Evolutionary conservation across 2,329 filamentous ascomycete species (phyloP), one percentile per base, ranked within the genome.

Genomic region (Apiospora kogelbergensis): DNA sequence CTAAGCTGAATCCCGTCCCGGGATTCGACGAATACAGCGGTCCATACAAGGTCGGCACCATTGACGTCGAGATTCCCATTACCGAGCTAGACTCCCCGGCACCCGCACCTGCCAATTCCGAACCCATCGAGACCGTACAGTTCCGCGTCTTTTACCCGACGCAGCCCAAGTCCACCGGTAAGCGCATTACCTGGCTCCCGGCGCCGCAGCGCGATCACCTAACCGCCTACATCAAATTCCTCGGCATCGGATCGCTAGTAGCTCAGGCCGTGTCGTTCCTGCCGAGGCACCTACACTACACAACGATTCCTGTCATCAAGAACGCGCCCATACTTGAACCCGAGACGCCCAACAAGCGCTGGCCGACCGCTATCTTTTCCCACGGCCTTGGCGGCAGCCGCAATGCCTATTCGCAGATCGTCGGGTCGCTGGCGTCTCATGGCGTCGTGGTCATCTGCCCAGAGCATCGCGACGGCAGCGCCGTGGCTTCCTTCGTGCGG

Each of bases 101-200:
- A 26, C 81, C 85, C 3, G 79, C 83, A 9, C 87, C 88, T 6
- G 82, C 84, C 9, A 84, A 86, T 65, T 85, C 88, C 6, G 80
- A 81, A 68, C 83, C 84, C 60, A 89, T 95, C 63, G 83, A 89
- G 24, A 97, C 94, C 0, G 84, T 97, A 33, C 90, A 92, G 68
- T 96, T 93, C 78, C 89, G 94, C 71, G 85, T 97, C 69, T 97
- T 93, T 81, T 97, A 97, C 77, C 94, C 94, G 0, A 90, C 91
- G 26, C 81, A 83, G 1, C 77, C 83, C 5, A 82, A 84, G 22
- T 83, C 86, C 3, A 79, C 80, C 66, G 84, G 88, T 74, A 88
- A 88, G 74, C 84, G 84, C 11, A 91, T 94, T 68, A 88, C 86
- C 74, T 97, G 94, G 93, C 85, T 97, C 67, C 93, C 93, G 0